Base-by-base conservation (phyloP, 2,329 filamentous ascomycete genomes). In the Dothistroma septosporum region DNA sequence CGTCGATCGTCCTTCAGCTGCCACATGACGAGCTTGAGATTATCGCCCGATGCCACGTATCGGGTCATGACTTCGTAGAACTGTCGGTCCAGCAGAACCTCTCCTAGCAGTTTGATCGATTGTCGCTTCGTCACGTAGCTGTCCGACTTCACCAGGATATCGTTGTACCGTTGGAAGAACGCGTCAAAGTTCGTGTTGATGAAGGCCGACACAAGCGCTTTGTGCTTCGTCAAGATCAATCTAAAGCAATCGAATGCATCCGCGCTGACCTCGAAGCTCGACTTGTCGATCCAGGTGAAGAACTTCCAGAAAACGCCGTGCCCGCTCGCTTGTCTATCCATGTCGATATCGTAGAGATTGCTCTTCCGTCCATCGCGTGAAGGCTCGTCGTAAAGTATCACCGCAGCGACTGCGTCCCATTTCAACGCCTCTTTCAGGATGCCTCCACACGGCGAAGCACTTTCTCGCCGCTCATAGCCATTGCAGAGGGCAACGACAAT, bases 11-110 rank as follows among this genome's bases (percentile, higher is more conserved):
- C 94, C 68, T 92, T 88, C 63, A 99, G 80, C 61, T 99, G 82
- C 76, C 96, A 97, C 94, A 99, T 99, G 79, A 92, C 94, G 66
- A 97, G 89, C 79, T 99, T 99, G 69, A 99, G 84, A 73, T 99
- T 92, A 74, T 97, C 93, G 62, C 92, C 92, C 53, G 89, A 88
- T 75, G 96, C 92, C 61, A 99, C 94, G 74, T 97, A 99, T 64
- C 89, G 87, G 60, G 93, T 97, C 94, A 99, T 99, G 73, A 97
- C 91, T 73, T 87, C 91, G 80, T 99, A 99, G 77, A 99, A 97
- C 65, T 93, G 91, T 48, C 94, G 87, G 75, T 97, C 94, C 35
- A 99, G 83, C 59, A 99, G 79, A 53, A 99, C 91, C 78, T 99
- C 94, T 57, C 94, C 94, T 1, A 99, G 85, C 48, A 99, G 83